Evolutionary conservation across 768 basidiomycete species (phyloP).

Genomic region (Gloeostereum incarnatum): DNA sequence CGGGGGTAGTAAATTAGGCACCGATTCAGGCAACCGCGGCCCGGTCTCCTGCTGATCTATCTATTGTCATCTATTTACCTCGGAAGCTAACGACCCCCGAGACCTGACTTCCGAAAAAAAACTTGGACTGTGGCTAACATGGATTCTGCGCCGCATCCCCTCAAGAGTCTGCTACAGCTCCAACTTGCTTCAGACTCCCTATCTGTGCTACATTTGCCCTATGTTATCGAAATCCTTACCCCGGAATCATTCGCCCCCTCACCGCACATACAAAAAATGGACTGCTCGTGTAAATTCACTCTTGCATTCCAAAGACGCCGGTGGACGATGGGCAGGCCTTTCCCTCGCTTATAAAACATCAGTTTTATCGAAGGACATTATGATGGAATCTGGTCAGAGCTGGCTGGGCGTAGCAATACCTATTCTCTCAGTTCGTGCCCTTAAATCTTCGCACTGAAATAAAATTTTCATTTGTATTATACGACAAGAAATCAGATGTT

Average conservation of each 20-base stretch:
- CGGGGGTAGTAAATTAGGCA: too few relatives aligned
- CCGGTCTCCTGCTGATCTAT: too few relatives aligned
- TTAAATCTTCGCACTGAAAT: conserved; percentile 12
- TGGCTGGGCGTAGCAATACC: conserved; percentile 65
- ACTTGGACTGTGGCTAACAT: conserved; percentile 16
- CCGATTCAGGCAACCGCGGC: too few relatives aligned
- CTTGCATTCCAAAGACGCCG: conserved; percentile 70
- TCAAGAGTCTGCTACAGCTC: conserved; percentile 59
- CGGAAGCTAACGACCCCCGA: too few relatives aligned
- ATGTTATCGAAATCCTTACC: conserved; percentile 46
- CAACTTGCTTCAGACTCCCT: conserved; percentile 65
- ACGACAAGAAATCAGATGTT: conserved; percentile 58
- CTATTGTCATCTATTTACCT: not conserved
- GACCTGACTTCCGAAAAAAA: not conserved
- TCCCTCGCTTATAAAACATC: conserved; percentile 66
- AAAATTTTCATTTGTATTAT: conserved; percentile 14
- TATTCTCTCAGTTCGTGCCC: conserved; percentile 56
- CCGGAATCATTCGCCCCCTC: conserved; percentile 48
- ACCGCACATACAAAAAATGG: conserved; percentile 68
- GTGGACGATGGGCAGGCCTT: conserved; percentile 72
- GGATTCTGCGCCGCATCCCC: conserved; percentile 39
- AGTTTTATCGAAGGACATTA: conserved; percentile 40
- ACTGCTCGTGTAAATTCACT: conserved; percentile 61
- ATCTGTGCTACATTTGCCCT: conserved; percentile 49
- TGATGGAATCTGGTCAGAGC: conserved; percentile 63